These are phyloP conservation scores for Candida gorgasii DNA, from an alignment of 805 yeast species.

Conservation along the genomic window DNA sequence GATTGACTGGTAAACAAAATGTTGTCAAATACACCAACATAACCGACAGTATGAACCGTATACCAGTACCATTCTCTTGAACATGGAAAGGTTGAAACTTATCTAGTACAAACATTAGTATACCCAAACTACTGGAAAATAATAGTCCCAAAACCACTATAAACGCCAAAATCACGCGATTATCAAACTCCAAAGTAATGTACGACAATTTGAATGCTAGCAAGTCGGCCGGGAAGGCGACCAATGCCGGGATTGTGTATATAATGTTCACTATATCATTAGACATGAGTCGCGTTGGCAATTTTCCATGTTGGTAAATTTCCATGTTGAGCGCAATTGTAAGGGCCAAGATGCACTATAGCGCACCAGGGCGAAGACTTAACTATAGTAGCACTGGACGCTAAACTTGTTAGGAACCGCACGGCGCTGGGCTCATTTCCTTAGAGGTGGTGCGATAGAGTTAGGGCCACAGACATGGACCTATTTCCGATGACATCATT, in stretches of 20 bases:
- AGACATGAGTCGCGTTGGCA: conserved; percentile 5
- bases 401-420: no score
- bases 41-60: conserved; percentile 2
- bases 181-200: not conserved
- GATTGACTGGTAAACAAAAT: conserved; percentile 2
- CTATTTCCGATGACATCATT: no score
- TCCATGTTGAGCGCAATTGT: no score
- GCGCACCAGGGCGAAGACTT: no score
- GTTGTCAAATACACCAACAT: conserved; percentile 1
- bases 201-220: conserved; percentile 1
- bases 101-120: not conserved
- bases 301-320: no score
- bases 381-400: no score
- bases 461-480: no score
- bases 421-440: no score
- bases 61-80: not conserved
- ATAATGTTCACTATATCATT: conserved; percentile 6
- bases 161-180: not conserved
- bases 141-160: not conserved
- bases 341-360: no score
- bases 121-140: not conserved
- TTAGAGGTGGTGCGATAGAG: no score
- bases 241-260: conserved; percentile 5
- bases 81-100: conserved; percentile 7
- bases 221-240: not conserved